Evolutionary conservation across 768 basidiomycete species (phyloP).

Genomic region (Mycena filopes): DNA sequence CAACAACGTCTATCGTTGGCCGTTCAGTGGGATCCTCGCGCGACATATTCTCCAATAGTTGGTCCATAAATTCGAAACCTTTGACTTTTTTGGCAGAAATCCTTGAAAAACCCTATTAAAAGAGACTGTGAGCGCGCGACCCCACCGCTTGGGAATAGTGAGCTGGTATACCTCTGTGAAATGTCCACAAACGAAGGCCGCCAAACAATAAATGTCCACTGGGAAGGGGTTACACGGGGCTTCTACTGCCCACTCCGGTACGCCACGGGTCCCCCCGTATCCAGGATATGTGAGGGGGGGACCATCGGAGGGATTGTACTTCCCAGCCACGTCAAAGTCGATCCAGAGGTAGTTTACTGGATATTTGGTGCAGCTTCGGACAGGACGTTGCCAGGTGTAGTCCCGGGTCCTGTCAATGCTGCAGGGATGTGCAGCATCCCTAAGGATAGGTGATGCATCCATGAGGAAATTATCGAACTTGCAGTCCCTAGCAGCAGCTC

Average conservation of each 20-base stretch:
- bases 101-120: not conserved
- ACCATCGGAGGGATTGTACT: not conserved
- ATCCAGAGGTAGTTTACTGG: constrained; percentile 11
- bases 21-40: constrained; percentile 47
- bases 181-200: not conserved
- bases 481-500: not conserved
- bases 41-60: constrained; percentile 47
- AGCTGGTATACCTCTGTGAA: too few relatives aligned
- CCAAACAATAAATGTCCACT: constrained; percentile 10
- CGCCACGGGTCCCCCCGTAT: not conserved
- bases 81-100: not conserved
- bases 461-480: constrained; percentile 13
- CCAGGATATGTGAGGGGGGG: not conserved
- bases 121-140: not conserved
- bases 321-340: constrained; percentile 12
- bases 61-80: constrained; percentile 40
- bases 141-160: too few relatives aligned
- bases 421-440: not conserved
- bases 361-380: not conserved
- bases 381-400: too few relatives aligned
- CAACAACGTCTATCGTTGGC: constrained; percentile 48
- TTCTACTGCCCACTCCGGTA: not conserved
- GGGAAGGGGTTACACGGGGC: constrained; percentile 10
- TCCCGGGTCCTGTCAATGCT: not conserved
- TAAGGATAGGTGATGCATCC: constrained; percentile 4